A percentile compares a stretch with the other conserved stretches of the same genome.
Evolutionary conservation across 2,329 filamentous ascomycete genomes (phyloP).

Genomic region (Ploettnerulaceae sp.): DNA sequence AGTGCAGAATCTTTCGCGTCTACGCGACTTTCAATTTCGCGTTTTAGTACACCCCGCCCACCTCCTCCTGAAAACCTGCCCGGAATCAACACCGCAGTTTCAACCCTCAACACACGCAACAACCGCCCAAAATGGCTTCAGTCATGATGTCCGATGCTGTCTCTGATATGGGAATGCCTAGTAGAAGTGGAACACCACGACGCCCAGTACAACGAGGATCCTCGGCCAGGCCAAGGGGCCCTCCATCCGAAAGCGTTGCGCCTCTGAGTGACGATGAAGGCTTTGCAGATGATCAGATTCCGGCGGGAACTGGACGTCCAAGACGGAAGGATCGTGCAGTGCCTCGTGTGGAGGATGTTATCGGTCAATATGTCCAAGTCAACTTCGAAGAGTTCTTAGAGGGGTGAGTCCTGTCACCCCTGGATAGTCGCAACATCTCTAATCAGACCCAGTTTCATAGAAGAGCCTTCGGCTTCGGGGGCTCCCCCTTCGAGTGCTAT

Average conservation of each 20-base stretch:
- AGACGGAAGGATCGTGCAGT: slow-evolving; percentile 47
- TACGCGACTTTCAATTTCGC: slow-evolving; percentile 20
- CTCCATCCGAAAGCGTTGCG: slow-evolving; percentile 58
- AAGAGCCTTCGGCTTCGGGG: slow-evolving; percentile 61
- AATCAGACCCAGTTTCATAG: slow-evolving; percentile 49
- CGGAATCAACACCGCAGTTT: slow-evolving; percentile 17
- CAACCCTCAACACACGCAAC: slow-evolving; percentile 13
- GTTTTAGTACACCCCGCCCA: slow-evolving; percentile 15
- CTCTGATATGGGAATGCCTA: slow-evolving; percentile 27
- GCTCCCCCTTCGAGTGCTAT: slow-evolving; percentile 63
- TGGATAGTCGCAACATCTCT: slow-evolving; percentile 9
- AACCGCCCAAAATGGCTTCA: slow-evolving; percentile 28
- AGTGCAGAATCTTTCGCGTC: slow-evolving; percentile 15
- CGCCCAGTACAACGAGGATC: slow-evolving; percentile 27
- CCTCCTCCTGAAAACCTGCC: slow-evolving; percentile 22
- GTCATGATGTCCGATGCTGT: slow-evolving; percentile 33
- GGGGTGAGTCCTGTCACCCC: slow-evolving; percentile 48
- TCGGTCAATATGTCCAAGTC: slow-evolving; percentile 68
- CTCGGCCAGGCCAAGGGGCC: slow-evolving; percentile 36
- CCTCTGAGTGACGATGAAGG: slow-evolving; percentile 59
- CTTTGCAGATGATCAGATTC: slow-evolving; percentile 61
- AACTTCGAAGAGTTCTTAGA: slow-evolving; percentile 79
- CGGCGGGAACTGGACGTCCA: slow-evolving; percentile 44
- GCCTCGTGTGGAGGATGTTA: slow-evolving; percentile 69
- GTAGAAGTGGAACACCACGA: slow-evolving; percentile 28